Base-by-base conservation (phyloP, 805 yeast species). In the Spathaspora arborariae region DNA sequence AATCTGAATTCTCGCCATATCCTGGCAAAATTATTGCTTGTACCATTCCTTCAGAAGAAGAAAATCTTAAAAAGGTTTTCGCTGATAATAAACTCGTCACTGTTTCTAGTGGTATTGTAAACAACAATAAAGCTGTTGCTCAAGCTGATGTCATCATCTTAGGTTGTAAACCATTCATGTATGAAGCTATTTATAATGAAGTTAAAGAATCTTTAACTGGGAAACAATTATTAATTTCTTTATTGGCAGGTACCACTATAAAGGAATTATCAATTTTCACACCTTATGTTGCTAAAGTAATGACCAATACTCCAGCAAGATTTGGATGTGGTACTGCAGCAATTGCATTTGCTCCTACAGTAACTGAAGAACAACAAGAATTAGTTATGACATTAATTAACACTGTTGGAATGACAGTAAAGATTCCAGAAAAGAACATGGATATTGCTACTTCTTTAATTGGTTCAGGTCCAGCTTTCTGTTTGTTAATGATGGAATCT, bases 381-480 rank as follows among this genome's bases (percentile, higher is more conserved):
- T 66, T 71, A 51, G 81, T 74, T 51, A 68, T 74, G 74, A 67
- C 72, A 39, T 67, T 86, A 48, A 73, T 84, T 27, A 69, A 76
- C 40, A 81, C 88, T 30, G 82, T 85, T 45, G 94, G 94, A 5
- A 74, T 76, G 54, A 84, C 84, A 18, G 67, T 80, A 48, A 80
- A 78, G 54, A 68, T 87, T 38, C 92, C 91, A 20, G 99, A 94
- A 67, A 85, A 85, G 63, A 87, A 89, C 66, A 90, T 92, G 90
- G 98, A 94, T 62, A 96, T 92, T 3, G 96, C 96, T 36, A 92
- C 98, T 7, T 86, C 97, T 0, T 75, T 94, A 41, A 89, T 94
- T 47, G 99, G 99, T 1, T 88, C 97, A 1, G 99, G 96, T 1
- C 97, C 98, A 1, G 99, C 99, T 0, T 94, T 92, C 64, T 86